Evolutionary conservation across 768 basidiomycete genomes (phyloP).

Genomic region (Lentinula boryana): DNA sequence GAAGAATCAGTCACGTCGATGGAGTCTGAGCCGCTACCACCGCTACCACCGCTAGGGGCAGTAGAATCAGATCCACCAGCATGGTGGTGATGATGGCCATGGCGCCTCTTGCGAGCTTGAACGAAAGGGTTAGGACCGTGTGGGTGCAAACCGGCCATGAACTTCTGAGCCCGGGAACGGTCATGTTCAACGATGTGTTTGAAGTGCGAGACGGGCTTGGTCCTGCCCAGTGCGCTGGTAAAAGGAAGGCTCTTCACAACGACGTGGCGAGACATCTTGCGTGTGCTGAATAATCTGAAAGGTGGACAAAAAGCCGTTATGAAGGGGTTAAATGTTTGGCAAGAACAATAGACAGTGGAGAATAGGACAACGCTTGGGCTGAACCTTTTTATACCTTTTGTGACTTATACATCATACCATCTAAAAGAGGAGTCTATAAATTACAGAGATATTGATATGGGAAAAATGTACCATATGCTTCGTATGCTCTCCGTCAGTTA

Average conservation of each 20-base stretch:
- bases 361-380: not conserved
- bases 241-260: conserved; percentile 2
- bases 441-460: not conserved
- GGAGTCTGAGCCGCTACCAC: conserved; percentile 18
- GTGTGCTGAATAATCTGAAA: not conserved
- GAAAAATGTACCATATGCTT: not conserved
- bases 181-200: conserved; percentile 48
- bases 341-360: not conserved
- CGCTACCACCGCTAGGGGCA: conserved; percentile 6
- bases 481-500: not conserved
- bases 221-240: not conserved
- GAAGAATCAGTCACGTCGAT: conserved; percentile 55
- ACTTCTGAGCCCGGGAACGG: conserved; percentile 46
- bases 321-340: not conserved
- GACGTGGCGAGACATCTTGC: not conserved
- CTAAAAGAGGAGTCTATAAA: not conserved
- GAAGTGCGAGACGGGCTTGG: conserved; percentile 26
- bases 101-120: conserved; percentile 18
- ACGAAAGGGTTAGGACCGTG: conserved; percentile 41
- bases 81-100: conserved; percentile 14
- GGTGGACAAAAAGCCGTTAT: conserved; percentile 3
- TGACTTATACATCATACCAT: not conserved
- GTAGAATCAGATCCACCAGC: conserved; percentile 9
- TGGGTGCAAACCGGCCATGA: conserved; percentile 46
- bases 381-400: not conserved